Base-by-base conservation (phyloP, 345 rosid genomes). In the Stellera chamaejasme region DNA sequence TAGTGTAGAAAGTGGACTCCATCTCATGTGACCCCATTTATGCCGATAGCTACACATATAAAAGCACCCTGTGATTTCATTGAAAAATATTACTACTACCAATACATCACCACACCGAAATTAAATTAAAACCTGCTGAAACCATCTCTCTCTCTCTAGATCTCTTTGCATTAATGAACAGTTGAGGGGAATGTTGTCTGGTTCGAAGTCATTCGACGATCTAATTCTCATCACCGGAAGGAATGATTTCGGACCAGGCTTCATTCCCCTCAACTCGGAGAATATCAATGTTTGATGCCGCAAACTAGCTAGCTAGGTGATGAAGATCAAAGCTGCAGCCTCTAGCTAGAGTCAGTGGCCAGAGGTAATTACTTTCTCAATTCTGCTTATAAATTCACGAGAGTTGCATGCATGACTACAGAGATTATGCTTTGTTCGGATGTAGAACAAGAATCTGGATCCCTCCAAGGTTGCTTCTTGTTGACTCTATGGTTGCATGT, bases 241-340 rank as follows among this genome's bases (percentile, higher is more conserved):
- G 73, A 68, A 69, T 68, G 91, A 73, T 80, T 71, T 85, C 94
- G 96, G 88, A 88, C 96, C 96, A 85, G 96, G 88, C 91, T 81
- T 83, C 94, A 85, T 88, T 85, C 94, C 96, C 89, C 88, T 71
- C 82, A 81, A 75, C 94, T 71, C 46, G 41, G 25, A 54, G 45
- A 13, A 3, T 27, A 7, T 50, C 10, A 10, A 12, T n/a, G n/a
- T 47, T 27, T 46, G 45, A 7, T 10, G 12, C 16, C 3, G 39
- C 1, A 19, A 19, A n/a, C n/a, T n/a, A n/a, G n/a, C 3, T 1
- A 23, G 14, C 11, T 4, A 13, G 45, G 4, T 15, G 41, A 44
- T 10, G 19, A 44, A 47, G 45, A 12, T 57, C n/a, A 51, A 46
- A 57, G n/a, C 23, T 19, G 23, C 44, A 5, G 27, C 49, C 13